phyloP scores from a whole-genome alignment of 2,329 filamentous ascomycete genomes.

The Fusarium staphyleae region DNA sequence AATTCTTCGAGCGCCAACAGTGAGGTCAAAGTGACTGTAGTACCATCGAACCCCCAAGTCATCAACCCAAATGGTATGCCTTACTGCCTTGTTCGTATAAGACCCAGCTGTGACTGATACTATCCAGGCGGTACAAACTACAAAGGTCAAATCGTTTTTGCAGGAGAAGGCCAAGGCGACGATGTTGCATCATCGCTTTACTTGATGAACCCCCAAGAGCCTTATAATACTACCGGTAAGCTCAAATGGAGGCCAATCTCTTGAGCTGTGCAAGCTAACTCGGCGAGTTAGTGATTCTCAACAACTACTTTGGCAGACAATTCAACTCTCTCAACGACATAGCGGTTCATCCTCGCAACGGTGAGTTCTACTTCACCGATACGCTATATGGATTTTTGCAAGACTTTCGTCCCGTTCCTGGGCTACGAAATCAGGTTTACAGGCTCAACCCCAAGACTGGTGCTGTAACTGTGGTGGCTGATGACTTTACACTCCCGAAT shows the following conservation, averaged over 20 bases:
- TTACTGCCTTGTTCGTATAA: no score
- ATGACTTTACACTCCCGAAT: constrained; percentile 63
- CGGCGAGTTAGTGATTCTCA: constrained; percentile 59
- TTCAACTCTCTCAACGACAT: constrained; percentile 69
- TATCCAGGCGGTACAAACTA: constrained; percentile 60
- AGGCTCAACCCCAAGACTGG: constrained; percentile 59
- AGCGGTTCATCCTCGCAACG: constrained; percentile 58
- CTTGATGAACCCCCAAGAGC: constrained; percentile 43
- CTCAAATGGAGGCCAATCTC: background rate
- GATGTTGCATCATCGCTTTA: constrained; percentile 38
- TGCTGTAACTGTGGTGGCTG: constrained; percentile 62
- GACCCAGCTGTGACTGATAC: no score
- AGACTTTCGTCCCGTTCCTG: constrained; percentile 61
- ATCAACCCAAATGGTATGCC: constrained; percentile 57
- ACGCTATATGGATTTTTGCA: constrained; percentile 67
- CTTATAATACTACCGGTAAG: constrained; percentile 59
- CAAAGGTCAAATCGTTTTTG: constrained; percentile 56
- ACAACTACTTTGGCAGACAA: constrained; percentile 65
- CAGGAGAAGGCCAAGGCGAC: constrained; percentile 58
- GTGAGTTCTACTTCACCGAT: constrained; percentile 69
- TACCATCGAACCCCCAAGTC: constrained; percentile 53
- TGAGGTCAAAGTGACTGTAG: constrained; percentile 51
- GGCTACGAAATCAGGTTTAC: constrained; percentile 65
- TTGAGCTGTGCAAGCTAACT: no score
- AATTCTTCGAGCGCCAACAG: no score